phyloP scores from a whole-genome alignment of 352 stramenopile genomes.

The Globisporangium megalacanthum region DNA sequence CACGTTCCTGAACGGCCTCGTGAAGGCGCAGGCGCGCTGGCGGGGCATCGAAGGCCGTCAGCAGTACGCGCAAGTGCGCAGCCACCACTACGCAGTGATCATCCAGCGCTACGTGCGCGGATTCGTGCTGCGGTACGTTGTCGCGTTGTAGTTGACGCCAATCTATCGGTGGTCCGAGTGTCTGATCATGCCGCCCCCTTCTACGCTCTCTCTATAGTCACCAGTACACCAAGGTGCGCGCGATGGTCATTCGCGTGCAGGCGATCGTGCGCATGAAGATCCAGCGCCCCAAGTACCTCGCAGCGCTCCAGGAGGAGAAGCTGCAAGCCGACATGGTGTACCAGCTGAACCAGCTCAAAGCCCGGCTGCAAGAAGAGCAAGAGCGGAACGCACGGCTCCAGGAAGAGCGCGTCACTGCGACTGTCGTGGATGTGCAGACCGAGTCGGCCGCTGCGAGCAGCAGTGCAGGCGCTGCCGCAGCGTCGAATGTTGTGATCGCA shows the following conservation, averaged over 20 bases:
- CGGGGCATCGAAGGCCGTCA: constrained; percentile 64
- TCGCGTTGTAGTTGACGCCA: not conserved
- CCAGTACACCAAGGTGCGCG: constrained; percentile 58
- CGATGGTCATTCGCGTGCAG: constrained; percentile 74
- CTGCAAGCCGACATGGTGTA: constrained; percentile 84
- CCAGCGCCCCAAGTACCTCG: constrained; percentile 70
- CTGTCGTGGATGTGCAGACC: constrained; percentile 20
- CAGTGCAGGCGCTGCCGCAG: constrained; percentile 17
- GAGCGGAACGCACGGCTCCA: constrained; percentile 62
- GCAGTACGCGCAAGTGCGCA: constrained; percentile 66
- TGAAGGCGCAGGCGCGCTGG: constrained; percentile 59
- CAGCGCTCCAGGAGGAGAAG: constrained; percentile 72
- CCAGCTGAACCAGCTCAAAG: constrained; percentile 75
- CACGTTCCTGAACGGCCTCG: constrained; percentile 67
- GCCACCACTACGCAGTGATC: constrained; percentile 77
- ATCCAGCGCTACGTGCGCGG: constrained; percentile 78
- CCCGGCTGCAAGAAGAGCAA: constrained; percentile 75
- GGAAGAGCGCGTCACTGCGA: constrained; percentile 43
- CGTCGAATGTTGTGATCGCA: constrained; percentile 65
- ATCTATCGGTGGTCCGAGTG: not conserved
- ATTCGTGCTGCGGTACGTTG: constrained; percentile 47
- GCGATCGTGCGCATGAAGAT: constrained; percentile 79
- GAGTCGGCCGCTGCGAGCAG: not conserved
- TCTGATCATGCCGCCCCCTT: not conserved
- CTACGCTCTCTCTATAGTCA: constrained; percentile 11